Percentiles rank a stretch among this genome's conserved stretches.
These are phyloP conservation scores for Pseudogymnoascus verrucosus DNA, from an alignment of 2,329 filamentous ascomycete species.

Conservation along the genomic window DNA sequence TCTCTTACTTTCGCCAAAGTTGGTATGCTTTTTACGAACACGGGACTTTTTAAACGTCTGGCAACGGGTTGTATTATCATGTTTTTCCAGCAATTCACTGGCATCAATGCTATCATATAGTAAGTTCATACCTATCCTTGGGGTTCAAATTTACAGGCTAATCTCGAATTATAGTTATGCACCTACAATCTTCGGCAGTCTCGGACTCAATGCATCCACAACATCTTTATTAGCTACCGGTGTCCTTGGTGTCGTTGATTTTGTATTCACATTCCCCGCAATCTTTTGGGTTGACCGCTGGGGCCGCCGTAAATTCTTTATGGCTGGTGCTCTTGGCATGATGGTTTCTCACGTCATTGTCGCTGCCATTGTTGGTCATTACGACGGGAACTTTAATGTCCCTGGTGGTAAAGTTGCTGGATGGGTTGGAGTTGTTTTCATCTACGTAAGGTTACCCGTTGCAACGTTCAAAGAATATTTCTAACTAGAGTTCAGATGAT, in stretches of 20 bases:
- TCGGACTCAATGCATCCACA: constrained; percentile 36
- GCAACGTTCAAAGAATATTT: background rate
- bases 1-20: constrained; percentile 5
- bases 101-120: constrained; percentile 21
- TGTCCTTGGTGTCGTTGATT: constrained; percentile 62
- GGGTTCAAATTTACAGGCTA: background rate
- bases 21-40: constrained; percentile 11
- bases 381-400: constrained; percentile 1
- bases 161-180: constrained; percentile 13
- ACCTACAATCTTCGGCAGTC: constrained; percentile 34
- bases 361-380: constrained; percentile 50
- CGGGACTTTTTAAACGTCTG: constrained; percentile 26
- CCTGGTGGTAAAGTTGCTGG: background rate
- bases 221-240: constrained; percentile 56
- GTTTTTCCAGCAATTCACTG: constrained; percentile 37
- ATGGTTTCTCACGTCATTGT: constrained; percentile 52
- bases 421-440: constrained; percentile 29
- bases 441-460: constrained; percentile 13
- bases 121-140: background rate
- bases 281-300: constrained; percentile 56
- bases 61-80: constrained; percentile 24
- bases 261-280: constrained; percentile 55
- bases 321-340: constrained; percentile 58
- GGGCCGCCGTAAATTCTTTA: constrained; percentile 52
- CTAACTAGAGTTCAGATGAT: constrained; percentile 16